Percentiles rank a stretch among this genome's conserved stretches.
Conservation (phyloP, 2,329 filamentous ascomycete species). For the Paracorniculantispora psalliotae region DNA sequence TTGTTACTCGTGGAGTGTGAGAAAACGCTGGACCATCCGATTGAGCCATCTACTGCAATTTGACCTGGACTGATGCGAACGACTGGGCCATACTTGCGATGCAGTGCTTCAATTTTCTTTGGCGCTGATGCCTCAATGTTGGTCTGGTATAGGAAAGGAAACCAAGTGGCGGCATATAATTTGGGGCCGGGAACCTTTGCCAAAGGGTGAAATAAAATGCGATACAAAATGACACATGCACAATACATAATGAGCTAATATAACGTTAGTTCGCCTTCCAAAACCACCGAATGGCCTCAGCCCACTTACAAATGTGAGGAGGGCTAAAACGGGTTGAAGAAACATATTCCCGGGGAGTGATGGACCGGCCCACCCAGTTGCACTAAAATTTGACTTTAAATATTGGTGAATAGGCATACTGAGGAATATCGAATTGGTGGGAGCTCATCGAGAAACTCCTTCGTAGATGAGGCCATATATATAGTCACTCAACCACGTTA, state of each 20-base stretch:
- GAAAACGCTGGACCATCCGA: slow-evolving; percentile 31
- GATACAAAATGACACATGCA: neutral
- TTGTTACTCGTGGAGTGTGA: slow-evolving; percentile 19
- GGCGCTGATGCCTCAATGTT: slow-evolving; percentile 17
- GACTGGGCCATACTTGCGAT: slow-evolving; percentile 28
- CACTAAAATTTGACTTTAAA: no score
- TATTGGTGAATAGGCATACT: no score
- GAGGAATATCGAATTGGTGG: no score
- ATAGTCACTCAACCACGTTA: no score
- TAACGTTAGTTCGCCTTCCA: no score
- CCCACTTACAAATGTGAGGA: no score
- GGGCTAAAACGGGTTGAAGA: no score
- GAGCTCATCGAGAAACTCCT: no score
- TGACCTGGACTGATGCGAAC: slow-evolving; percentile 37
- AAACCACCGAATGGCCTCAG: no score
- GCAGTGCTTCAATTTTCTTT: slow-evolving; percentile 19
- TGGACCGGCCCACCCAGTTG: no score
- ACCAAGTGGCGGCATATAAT: slow-evolving; percentile 18
- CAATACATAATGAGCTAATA: neutral
- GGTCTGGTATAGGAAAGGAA: slow-evolving; percentile 18
- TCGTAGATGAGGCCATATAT: no score
- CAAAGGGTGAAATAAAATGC: slow-evolving; percentile 22
- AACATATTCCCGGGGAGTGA: no score
- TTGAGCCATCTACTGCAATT: slow-evolving; percentile 29
- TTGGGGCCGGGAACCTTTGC: slow-evolving; percentile 26